Evolutionary conservation across 2,329 filamentous ascomycete species (phyloP), one percentile per base, ranked within the genome.

Genomic region (Microcera coccophila): DNA sequence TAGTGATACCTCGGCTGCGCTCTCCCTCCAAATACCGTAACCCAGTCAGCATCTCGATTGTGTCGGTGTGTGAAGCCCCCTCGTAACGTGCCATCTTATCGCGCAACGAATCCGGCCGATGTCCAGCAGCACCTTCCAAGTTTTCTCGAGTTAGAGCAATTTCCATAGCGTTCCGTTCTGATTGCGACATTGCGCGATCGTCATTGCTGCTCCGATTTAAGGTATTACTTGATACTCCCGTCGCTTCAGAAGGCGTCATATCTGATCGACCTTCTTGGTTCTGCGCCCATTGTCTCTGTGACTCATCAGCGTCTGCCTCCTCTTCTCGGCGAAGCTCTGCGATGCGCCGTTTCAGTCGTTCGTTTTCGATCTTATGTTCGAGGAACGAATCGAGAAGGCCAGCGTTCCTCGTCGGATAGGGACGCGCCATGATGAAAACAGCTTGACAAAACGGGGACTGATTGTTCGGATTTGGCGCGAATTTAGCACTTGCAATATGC

Each of bases 361-460:
- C 90, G 58, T 96, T 95, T 64, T 96, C 91, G 41, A 95, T 91
- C 67, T 96, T 96, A 70, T 96, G 90, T 63, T 97, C 91, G 20
- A 97, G 74, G 58, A 96, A 96, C 0, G 90, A 94, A 67, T 97
- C 90, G 16, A 96, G 74, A 10, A 96, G 74, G 3, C 79, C 80
- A 1, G 89, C 84, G 60, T 91, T 95, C 67, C 87, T 90, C 21
- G 87, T 94, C 4, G 89, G 90, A 63, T 96, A 95, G 2, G 87
- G 87, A 16, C 90, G 79, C 8, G 88, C 83, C 82, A 95, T 91
- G 74, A 97, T 87, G 63, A 96, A 96, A 55, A 96, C 88, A 28
- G 90, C 90, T 57, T 88, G 82, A 63, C 90, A 96, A 54, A 86
- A 85, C 1, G 82, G 78, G 3, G 81, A 76, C 45, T 81, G 74